Conservation (phyloP, 2,329 filamentous ascomycete genomes). For the Hypomyces rosellus region DNA sequence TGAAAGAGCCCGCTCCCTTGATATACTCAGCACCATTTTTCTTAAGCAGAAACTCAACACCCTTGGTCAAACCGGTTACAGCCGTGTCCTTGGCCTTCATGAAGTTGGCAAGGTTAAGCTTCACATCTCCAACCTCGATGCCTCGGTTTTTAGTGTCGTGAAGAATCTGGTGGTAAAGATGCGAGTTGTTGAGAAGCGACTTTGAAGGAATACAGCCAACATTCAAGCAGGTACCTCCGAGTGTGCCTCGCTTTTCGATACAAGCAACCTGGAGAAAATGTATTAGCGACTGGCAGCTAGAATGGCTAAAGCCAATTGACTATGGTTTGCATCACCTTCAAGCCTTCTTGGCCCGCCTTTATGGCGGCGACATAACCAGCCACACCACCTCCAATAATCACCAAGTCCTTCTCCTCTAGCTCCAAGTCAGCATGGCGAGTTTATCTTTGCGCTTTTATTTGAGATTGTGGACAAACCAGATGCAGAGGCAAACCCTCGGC, state of each 20-base stretch:
- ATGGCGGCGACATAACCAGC: slow-evolving; percentile 98
- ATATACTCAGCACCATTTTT: slow-evolving; percentile 99
- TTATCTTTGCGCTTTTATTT: neutral
- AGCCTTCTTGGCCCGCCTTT: slow-evolving; percentile 93
- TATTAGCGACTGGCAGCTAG: neutral
- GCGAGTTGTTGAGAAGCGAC: slow-evolving; percentile 98
- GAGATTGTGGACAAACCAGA: slow-evolving; percentile 39
- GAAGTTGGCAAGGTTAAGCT: slow-evolving; percentile 89
- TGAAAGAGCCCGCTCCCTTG: slow-evolving; percentile 84
- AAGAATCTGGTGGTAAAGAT: slow-evolving; percentile 93
- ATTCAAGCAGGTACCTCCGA: slow-evolving; percentile 96
- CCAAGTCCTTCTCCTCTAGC: slow-evolving; percentile 86
- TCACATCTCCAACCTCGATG: slow-evolving; percentile 95
- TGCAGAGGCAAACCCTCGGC: slow-evolving; percentile 53
- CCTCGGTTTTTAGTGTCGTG: slow-evolving; percentile 97
- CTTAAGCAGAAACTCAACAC: slow-evolving; percentile 96
- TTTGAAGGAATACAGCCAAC: slow-evolving; percentile 99
- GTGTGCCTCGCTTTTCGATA: slow-evolving; percentile 93
- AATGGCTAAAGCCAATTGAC: neutral
- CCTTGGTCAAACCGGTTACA: slow-evolving; percentile 84
- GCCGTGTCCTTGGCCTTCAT: slow-evolving; percentile 99
- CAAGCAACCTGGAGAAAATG: slow-evolving; percentile 65
- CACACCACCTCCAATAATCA: slow-evolving; percentile 97
- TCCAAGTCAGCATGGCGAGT: slow-evolving; percentile 21
- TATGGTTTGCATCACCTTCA: slow-evolving; percentile 61